phyloP scores from a whole-genome alignment of 1,139 yeast species.

The Debaryomyces psychrophilus region DNA sequence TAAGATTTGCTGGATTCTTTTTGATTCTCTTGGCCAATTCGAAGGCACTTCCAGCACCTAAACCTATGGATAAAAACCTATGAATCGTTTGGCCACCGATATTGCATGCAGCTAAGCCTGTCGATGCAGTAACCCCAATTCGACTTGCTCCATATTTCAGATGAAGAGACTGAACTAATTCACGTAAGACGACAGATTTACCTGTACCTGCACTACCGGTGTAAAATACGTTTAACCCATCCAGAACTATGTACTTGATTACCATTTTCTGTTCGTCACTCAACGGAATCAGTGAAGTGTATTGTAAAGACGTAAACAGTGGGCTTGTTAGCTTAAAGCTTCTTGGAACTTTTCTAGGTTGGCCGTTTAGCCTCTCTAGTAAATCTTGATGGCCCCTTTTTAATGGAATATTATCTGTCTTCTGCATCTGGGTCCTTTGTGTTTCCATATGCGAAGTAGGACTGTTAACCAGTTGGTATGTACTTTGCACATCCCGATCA shows the following conservation, averaged over 20 bases:
- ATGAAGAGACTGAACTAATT: slow-evolving; percentile 52
- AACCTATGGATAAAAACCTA: slow-evolving; percentile 76
- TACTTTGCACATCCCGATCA: slow-evolving; percentile 6
- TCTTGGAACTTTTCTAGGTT: slow-evolving; percentile 27
- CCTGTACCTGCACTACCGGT: slow-evolving; percentile 90
- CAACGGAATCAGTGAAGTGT: slow-evolving; percentile 16
- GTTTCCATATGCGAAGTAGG: slow-evolving; percentile 6
- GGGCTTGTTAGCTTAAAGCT: slow-evolving; percentile 3
- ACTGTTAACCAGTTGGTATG: slow-evolving; percentile 5
- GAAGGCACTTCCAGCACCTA: slow-evolving; percentile 57
- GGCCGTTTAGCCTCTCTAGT: slow-evolving; percentile 19
- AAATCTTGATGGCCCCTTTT: slow-evolving; percentile 15
- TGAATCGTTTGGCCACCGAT: slow-evolving; percentile 85
- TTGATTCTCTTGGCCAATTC: slow-evolving; percentile 49
- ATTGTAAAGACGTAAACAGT: slow-evolving; percentile 1
- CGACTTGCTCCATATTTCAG: slow-evolving; percentile 42
- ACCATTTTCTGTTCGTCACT: slow-evolving; percentile 71
- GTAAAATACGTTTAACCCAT: slow-evolving; percentile 59
- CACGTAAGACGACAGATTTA: slow-evolving; percentile 71
- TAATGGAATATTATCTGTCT: neutral
- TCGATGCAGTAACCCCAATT: slow-evolving; percentile 87
- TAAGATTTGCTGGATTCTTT: slow-evolving; percentile 44
- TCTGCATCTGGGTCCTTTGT: neutral
- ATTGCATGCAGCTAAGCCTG: slow-evolving; percentile 89
- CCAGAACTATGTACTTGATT: slow-evolving; percentile 62